phyloP scores from a whole-genome alignment of 306 rosid genomes.

The Medicago ruthenica region DNA sequence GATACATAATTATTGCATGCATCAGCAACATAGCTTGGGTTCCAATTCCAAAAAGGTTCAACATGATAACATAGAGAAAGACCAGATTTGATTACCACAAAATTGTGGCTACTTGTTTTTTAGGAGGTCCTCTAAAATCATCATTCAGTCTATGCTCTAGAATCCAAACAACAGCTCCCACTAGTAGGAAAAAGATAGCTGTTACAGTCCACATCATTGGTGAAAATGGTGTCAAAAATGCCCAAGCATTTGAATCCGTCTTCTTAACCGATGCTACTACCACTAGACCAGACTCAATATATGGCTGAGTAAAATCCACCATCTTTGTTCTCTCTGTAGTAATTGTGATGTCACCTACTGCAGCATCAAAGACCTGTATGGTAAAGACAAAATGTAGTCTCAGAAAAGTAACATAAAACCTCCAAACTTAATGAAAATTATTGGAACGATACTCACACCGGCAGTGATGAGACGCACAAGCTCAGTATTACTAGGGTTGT shows the following conservation, averaged over 20 bases:
- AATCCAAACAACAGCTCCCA: conserved; percentile 93
- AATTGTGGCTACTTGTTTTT: conserved; percentile 68
- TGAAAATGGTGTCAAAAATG: conserved; percentile 84
- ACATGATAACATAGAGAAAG: conserved; percentile 10
- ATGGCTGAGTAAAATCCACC: conserved; percentile 98
- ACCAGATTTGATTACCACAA: conserved; percentile 64
- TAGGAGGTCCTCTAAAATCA: conserved; percentile 94
- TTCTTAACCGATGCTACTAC: conserved; percentile 79
- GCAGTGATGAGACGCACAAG: conserved; percentile 72
- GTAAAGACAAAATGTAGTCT: conserved; percentile 41
- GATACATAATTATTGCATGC: conserved; percentile 10
- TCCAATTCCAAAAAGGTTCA: conserved; percentile 27
- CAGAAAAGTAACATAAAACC: conserved; percentile 35
- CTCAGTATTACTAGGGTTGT: conserved; percentile 70
- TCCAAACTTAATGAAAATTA: conserved; percentile 18
- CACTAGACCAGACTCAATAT: conserved; percentile 87
- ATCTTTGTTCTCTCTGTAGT: conserved; percentile 83
- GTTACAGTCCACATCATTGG: conserved; percentile 79
- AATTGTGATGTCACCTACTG: conserved; percentile 90
- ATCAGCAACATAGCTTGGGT: conserved; percentile 23
- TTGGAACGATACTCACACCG: conserved; percentile 67
- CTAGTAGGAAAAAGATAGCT: conserved; percentile 67
- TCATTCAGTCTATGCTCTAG: conserved; percentile 91
- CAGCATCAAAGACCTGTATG: conserved; percentile 79
- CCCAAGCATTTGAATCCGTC: conserved; percentile 81